phyloP scores from a whole-genome alignment of 192 early-diverging fungal genomes.

The Coemansia furcata region DNA sequence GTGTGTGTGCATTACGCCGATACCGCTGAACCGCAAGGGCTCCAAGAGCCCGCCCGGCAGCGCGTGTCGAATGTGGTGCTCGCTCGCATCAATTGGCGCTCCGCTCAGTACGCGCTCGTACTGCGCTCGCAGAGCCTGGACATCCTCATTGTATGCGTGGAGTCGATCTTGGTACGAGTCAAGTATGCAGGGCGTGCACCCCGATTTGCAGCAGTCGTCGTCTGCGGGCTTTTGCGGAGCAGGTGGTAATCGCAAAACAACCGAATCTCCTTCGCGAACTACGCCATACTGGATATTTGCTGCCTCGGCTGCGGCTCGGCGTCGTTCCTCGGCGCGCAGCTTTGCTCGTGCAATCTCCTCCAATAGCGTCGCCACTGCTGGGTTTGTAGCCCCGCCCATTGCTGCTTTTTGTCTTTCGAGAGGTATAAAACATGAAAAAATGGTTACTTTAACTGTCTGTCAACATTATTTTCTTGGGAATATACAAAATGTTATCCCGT shows the following conservation, averaged over 20 bases:
- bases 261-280: background rate
- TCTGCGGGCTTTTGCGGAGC: conserved; percentile 20
- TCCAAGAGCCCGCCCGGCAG: conserved; percentile 15
- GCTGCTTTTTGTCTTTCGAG: background rate
- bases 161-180: conserved; percentile 41
- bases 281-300: conserved; percentile 9
- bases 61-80: conserved; percentile 9
- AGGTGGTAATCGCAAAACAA: conserved; percentile 31
- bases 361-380: conserved; percentile 28
- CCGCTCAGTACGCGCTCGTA: conserved; percentile 17
- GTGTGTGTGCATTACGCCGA: conserved; percentile 16
- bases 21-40: conserved; percentile 20
- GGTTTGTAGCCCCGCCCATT: conserved; percentile 16
- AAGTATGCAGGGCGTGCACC: conserved; percentile 52
- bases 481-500: background rate
- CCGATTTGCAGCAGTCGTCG: conserved; percentile 46
- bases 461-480: background rate
- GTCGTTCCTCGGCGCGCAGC: conserved; percentile 18
- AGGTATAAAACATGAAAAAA: background rate
- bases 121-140: conserved; percentile 10
- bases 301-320: background rate
- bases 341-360: conserved; percentile 40
- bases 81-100: background rate
- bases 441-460: background rate
- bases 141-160: background rate